Evolutionary conservation across 2,329 filamentous ascomycete species (phyloP).

Genomic region (Fusarium nanum): DNA sequence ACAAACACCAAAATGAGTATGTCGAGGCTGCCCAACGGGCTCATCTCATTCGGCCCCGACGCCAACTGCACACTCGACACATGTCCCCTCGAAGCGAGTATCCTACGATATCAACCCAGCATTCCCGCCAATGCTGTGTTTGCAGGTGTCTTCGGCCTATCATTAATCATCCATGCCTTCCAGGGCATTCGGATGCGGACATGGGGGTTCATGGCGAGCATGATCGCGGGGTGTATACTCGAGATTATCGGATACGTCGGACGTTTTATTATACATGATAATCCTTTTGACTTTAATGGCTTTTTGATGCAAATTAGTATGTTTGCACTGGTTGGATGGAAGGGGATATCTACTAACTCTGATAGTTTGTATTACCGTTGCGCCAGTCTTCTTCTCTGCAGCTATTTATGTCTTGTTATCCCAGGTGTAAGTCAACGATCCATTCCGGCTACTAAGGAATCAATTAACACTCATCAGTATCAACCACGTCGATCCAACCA

Average conservation of each 20-base stretch:
- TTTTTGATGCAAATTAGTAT: constrained; percentile 75
- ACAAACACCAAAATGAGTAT: constrained; percentile 11
- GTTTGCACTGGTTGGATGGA: constrained; percentile 2
- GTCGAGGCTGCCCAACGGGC: constrained; percentile 34
- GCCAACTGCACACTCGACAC: constrained; percentile 44
- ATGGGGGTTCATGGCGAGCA: constrained; percentile 58
- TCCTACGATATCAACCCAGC: constrained; percentile 42
- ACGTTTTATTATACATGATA: constrained; percentile 64
- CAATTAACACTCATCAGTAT: constrained; percentile 27
- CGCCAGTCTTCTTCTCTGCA: constrained; percentile 47
- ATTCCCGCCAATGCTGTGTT: constrained; percentile 38
- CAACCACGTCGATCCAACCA: constrained; percentile 36
- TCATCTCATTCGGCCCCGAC: constrained; percentile 39
- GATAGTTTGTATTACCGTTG: constrained; percentile 50
- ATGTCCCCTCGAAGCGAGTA: constrained; percentile 42
- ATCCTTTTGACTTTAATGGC: constrained; percentile 66
- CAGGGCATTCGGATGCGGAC: constrained; percentile 38
- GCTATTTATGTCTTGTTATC: constrained; percentile 47
- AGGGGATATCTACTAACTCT: constrained; percentile 4
- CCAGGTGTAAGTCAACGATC: constrained; percentile 40
- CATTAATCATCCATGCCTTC: constrained; percentile 31
- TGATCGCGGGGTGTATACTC: constrained; percentile 65
- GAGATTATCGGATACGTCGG: constrained; percentile 72
- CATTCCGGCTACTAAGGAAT: background rate
- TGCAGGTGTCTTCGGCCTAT: constrained; percentile 37